Evolutionary conservation across 768 basidiomycete genomes (phyloP).

Genomic region (Phaffia tasmanica): DNA sequence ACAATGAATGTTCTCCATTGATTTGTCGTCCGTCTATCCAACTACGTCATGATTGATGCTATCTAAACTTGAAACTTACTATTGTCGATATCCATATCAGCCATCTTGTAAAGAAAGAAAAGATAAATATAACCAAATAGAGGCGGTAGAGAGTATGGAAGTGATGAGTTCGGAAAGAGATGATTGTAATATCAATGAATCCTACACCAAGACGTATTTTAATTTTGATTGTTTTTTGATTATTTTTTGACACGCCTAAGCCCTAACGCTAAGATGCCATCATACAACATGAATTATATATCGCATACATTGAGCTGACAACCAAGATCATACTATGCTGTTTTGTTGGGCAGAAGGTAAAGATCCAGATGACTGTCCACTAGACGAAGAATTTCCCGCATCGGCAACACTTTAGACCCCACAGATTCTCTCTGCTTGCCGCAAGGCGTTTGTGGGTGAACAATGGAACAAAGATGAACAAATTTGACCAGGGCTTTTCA

Average conservation of each 20-base stretch:
- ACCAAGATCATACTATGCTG: too few species aligned
- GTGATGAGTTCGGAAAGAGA: background rate
- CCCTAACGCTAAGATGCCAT: too few species aligned
- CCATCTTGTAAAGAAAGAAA: conserved; percentile 1
- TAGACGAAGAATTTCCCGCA: conserved; percentile 7
- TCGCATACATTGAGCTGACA: too few species aligned
- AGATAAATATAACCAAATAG: background rate
- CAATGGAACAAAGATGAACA: too few species aligned
- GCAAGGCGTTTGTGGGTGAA: too few species aligned
- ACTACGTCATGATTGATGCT: background rate
- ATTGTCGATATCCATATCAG: conserved; percentile 18
- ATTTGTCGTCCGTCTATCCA: background rate
- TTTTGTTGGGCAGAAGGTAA: background rate
- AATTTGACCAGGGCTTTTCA: too few species aligned
- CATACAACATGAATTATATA: too few species aligned
- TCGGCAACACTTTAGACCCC: background rate
- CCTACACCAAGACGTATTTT: too few species aligned
- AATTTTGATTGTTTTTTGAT: too few species aligned
- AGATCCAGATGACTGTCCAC: conserved; percentile 10
- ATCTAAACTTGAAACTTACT: background rate
- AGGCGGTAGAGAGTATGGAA: background rate
- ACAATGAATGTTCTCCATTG: background rate
- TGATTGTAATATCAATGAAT: too few species aligned
- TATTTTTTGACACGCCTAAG: too few species aligned
- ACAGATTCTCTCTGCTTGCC: background rate